A percentile compares a stretch with the other conserved stretches of the same genome.
phyloP scores from a whole-genome alignment of 164 flowering plant species.

The Chloranthus sessilifolius region DNA sequence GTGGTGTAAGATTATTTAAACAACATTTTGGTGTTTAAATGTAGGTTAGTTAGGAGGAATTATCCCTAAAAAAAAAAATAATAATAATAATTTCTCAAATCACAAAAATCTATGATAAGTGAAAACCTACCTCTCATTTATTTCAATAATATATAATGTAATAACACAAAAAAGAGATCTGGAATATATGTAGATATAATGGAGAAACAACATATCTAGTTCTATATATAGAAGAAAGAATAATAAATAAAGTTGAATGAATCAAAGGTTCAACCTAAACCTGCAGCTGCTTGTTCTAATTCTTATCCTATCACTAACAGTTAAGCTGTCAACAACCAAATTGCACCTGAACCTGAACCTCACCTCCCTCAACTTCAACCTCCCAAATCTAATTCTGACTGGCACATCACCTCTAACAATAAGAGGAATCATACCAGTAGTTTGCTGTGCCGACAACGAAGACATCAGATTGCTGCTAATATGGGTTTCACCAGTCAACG shows the following conservation, averaged over 20 bases:
- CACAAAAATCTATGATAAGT: too few relatives aligned
- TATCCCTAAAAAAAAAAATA: too few relatives aligned
- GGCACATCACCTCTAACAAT: conserved; percentile 52
- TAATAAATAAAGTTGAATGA: not conserved
- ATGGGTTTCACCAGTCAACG: conserved; percentile 37
- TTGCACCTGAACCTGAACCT: conserved; percentile 58
- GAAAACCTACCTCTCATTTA: too few relatives aligned
- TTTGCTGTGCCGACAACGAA: conserved; percentile 30
- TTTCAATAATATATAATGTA: too few relatives aligned
- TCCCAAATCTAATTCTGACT: conserved; percentile 68
- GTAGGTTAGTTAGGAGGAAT: too few relatives aligned
- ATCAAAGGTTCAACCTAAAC: conserved; percentile 44
- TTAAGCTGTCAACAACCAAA: conserved; percentile 46
- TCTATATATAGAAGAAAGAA: too few relatives aligned
- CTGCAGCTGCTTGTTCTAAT: conserved; percentile 54
- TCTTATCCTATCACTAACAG: conserved; percentile 28
- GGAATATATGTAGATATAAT: too few relatives aligned
- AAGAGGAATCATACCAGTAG: conserved; percentile 56
- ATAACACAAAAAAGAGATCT: too few relatives aligned
- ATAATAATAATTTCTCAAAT: too few relatives aligned
- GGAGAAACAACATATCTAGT: too few relatives aligned
- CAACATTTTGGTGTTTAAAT: too few relatives aligned
- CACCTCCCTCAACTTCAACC: conserved; percentile 57
- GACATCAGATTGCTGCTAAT: conserved; percentile 31
- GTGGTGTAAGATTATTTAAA: too few relatives aligned